Base-by-base conservation (phyloP, 2,329 filamentous ascomycete genomes). In the Colletotrichum viniferum region DNA sequence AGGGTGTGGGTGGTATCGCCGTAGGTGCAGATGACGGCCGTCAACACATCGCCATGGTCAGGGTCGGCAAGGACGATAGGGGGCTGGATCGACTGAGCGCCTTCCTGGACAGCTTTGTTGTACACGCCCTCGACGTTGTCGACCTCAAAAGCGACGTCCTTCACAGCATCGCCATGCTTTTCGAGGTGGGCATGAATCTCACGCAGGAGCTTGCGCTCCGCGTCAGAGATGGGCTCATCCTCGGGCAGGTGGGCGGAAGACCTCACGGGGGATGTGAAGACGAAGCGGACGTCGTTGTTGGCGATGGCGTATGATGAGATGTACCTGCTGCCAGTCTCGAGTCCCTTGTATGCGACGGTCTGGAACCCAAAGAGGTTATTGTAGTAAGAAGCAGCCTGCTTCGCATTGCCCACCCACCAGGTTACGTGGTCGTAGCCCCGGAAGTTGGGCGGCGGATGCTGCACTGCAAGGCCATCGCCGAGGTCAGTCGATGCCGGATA, bases 391-490 rank as follows among this genome's bases (percentile, higher is more conserved):
- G 96, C 96, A 4, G 96, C 95, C 88, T 98, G 96, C 87, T 98
- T 98, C 80, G 96, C 96, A 83, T 98, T 98, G 82, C 96, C 96
- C 34, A 98, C 96, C 88, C 95, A 98, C 96, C 96, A 98, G 79
- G 95, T 96, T 72, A 98, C 91, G 85, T 98, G 95, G 86, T 98
- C 95, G 84, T 98, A 98, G 82, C 95, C 96, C 76, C 92, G 91
- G 87, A 98, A 96, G 82, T 89, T 90, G 80, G 84, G 85, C 77
- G 80, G 86, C 79, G 79, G 88, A 65, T 81, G 86, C 80, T 90
- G 88, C 62, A 91, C 86, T 76, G 89, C 88, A 80, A 87, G 90
- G 21, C 87, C 87, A 80, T 90, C 90, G 74, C 84, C 82, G 58
- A 82, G 80, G 55, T 82, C 79, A 70, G 84, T 82, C 43, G 84